These are phyloP conservation scores for Tolypocladium guangdongense DNA, from an alignment of 2,329 filamentous ascomycete species.

Conservation along the genomic window DNA sequence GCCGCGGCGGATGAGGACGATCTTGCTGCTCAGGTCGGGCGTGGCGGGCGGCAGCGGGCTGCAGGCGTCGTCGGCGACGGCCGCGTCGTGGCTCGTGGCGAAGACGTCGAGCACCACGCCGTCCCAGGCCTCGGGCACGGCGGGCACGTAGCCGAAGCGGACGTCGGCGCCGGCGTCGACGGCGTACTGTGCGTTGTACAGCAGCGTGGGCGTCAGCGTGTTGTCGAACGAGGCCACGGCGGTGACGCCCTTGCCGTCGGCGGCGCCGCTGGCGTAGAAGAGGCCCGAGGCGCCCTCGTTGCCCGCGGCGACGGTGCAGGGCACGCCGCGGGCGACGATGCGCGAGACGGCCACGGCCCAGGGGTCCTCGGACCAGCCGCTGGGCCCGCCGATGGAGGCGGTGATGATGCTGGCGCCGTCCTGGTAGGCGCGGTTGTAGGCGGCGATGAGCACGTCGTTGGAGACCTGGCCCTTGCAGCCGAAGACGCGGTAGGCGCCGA, in stretches of 20 bases:
- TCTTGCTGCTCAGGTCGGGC: slow-evolving; percentile 43
- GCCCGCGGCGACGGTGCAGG: slow-evolving; percentile 41
- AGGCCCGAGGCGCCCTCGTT: slow-evolving; percentile 35
- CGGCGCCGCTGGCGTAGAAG: slow-evolving; percentile 38
- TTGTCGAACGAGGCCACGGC: slow-evolving; percentile 42
- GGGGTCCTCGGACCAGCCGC: slow-evolving; percentile 41
- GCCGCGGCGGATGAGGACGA: slow-evolving; percentile 51
- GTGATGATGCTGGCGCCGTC: slow-evolving; percentile 48
- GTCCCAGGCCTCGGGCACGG: slow-evolving; percentile 29
- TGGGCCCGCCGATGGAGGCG: slow-evolving; percentile 38
- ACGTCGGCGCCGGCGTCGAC: slow-evolving; percentile 21
- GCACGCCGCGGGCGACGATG: slow-evolving; percentile 42
- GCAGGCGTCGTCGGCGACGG: slow-evolving; percentile 39
- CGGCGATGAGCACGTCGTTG: slow-evolving; percentile 47
- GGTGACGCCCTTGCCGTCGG: slow-evolving; percentile 34
- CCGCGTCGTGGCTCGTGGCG: slow-evolving; percentile 37
- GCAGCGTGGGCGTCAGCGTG: slow-evolving; percentile 27
- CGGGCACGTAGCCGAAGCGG: slow-evolving; percentile 32
- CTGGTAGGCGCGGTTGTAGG: slow-evolving; percentile 49
- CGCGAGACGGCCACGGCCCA: slow-evolving; percentile 38
- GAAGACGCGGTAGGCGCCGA: slow-evolving; percentile 48
- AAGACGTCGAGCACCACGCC: slow-evolving; percentile 37
- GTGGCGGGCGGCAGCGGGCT: slow-evolving; percentile 37
- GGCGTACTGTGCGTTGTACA: slow-evolving; percentile 29
- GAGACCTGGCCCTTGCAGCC: slow-evolving; percentile 39